A percentile compares a stretch with the other conserved stretches of the same genome.
Conservation (phyloP, 345 rosid species). For the Euphorbia peplus region DNA sequence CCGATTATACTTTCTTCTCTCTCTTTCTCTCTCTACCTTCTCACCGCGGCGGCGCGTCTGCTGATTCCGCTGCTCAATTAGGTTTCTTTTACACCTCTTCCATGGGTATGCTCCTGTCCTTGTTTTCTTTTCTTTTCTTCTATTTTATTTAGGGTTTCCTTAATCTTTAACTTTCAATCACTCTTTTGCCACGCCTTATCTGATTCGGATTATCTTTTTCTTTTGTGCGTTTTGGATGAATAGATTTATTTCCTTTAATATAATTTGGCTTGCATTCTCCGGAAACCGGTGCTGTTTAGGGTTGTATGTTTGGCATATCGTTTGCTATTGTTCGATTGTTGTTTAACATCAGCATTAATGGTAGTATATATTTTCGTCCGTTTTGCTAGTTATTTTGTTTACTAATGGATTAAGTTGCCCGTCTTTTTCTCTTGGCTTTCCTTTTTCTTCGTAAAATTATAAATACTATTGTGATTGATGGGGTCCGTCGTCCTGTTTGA, state of each 20-base stretch:
- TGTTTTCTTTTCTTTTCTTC: neutral
- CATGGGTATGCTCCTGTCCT: conserved; percentile 4
- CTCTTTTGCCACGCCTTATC: neutral
- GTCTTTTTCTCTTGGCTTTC: neutral
- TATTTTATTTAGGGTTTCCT: conserved; percentile 15
- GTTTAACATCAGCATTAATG: neutral
- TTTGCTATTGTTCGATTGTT: neutral
- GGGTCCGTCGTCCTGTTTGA: neutral
- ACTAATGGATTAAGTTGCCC: neutral
- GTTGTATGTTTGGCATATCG: neutral
- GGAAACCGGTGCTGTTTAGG: neutral
- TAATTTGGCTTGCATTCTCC: conserved; percentile 7
- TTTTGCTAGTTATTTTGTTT: conserved; percentile 1
- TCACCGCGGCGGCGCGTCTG: neutral
- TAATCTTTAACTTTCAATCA: neutral
- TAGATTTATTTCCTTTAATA: neutral
- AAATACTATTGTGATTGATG: neutral
- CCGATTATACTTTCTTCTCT: neutral
- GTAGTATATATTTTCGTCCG: neutral
- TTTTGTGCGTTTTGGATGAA: neutral
- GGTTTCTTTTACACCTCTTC: neutral
- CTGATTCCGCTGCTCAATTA: neutral
- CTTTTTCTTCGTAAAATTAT: neutral
- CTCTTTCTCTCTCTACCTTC: neutral
- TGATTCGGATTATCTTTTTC: neutral